Evolutionary conservation across 371 early-diverging fungal species (phyloP).

Genomic region (Mortierella sp.): DNA sequence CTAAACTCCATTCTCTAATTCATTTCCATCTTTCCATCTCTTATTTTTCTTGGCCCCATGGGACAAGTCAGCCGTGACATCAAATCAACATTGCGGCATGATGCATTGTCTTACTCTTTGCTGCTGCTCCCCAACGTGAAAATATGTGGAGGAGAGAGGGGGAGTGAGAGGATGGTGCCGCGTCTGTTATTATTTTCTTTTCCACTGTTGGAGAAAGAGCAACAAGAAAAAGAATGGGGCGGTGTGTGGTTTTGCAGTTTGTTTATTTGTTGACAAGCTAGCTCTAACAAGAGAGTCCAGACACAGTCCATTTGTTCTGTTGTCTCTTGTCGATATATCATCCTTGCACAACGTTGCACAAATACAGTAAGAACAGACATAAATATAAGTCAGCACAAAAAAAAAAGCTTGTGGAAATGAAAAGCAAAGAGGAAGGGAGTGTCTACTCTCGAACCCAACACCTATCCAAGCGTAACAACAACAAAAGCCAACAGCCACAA

Average conservation of each 20-base stretch:
- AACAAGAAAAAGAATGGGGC: not conserved
- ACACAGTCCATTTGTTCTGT: not conserved
- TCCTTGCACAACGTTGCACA: constrained; percentile 29
- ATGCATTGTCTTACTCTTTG: not conserved
- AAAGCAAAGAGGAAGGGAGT: not conserved
- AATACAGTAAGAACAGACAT: constrained; percentile 10
- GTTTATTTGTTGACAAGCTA: not conserved
- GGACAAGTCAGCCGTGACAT: not conserved
- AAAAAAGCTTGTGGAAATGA: not conserved
- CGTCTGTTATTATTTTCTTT: not conserved
- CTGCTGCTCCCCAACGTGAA: not conserved
- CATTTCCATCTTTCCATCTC: too few species aligned
- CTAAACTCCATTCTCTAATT: not conserved
- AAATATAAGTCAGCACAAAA: not conserved
- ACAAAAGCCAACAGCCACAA: not conserved
- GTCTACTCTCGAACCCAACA: not conserved
- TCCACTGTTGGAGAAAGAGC: not conserved
- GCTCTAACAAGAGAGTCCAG: not conserved
- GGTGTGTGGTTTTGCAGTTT: not conserved
- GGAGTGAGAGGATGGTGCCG: not conserved
- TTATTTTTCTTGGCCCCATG: not conserved
- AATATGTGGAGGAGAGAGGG: not conserved
- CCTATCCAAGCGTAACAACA: not conserved
- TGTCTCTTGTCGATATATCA: not conserved
- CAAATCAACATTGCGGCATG: not conserved